phyloP scores from a whole-genome alignment of 2,329 filamentous ascomycete genomes.

The Fusarium proliferatum region DNA sequence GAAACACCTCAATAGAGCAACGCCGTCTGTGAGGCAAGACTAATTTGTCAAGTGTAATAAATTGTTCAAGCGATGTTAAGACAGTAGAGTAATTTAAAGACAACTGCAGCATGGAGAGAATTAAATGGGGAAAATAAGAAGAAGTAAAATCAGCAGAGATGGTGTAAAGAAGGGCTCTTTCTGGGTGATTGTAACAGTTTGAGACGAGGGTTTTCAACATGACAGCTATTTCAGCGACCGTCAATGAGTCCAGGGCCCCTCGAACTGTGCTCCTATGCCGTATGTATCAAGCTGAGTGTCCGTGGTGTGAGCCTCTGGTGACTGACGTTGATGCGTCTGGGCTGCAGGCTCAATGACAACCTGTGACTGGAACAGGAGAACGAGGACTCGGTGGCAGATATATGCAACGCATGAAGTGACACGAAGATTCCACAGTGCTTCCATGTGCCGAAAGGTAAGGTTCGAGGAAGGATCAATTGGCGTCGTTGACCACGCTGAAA shows the following conservation, averaged over 20 bases:
- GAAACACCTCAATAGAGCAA: neutral
- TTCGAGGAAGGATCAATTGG: neutral
- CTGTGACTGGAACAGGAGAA: neutral
- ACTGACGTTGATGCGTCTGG: neutral
- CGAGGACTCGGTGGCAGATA: neutral
- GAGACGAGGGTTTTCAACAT: neutral
- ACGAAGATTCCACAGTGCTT: neutral
- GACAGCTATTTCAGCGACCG: neutral
- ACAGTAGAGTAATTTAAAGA: neutral
- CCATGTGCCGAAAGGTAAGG: neutral
- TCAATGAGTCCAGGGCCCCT: neutral
- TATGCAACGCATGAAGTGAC: neutral
- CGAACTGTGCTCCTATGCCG: constrained; percentile 10
- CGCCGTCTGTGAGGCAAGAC: neutral
- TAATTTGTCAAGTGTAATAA: neutral
- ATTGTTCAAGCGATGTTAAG: neutral
- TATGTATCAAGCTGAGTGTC: neutral
- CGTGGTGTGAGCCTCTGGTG: neutral
- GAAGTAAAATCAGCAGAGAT: neutral
- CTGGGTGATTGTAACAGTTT: neutral
- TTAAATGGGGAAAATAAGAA: neutral
- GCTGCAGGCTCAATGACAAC: neutral
- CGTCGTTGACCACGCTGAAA: neutral
- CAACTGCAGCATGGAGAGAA: neutral
- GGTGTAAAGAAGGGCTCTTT: neutral